These are phyloP conservation scores for Candolleomyces efflorescens DNA, from an alignment of 768 basidiomycete species.

Conservation along the genomic window DNA sequence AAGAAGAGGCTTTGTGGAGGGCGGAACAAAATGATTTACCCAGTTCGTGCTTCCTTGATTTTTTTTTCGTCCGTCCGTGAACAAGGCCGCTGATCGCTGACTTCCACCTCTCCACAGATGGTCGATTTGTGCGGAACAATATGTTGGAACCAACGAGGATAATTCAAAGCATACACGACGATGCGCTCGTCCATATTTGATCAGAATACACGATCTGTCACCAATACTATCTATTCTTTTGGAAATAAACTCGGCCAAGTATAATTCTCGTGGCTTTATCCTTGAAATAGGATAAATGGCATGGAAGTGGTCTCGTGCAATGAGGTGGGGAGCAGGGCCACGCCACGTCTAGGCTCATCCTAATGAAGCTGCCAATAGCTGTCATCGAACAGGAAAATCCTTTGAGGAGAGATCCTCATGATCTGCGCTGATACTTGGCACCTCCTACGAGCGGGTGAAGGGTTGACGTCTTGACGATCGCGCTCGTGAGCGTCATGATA, in stretches of 20 bases:
- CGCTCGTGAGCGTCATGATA: too few relatives aligned
- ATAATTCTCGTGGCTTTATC: too few relatives aligned
- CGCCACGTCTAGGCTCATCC: background rate
- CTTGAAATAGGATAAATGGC: too few relatives aligned
- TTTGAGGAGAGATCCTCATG: background rate
- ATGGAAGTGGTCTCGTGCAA: background rate
- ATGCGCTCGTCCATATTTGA: background rate
- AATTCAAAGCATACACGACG: slow-evolving; percentile 28
- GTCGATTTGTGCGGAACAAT: slow-evolving; percentile 39
- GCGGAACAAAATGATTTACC: slow-evolving; percentile 77
- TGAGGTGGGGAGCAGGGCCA: background rate
- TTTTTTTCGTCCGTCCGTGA: background rate
- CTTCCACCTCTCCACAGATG: slow-evolving; percentile 30
- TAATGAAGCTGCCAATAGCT: background rate
- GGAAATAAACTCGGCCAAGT: background rate
- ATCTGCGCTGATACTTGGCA: background rate
- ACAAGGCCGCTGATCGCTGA: background rate
- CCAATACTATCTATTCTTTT: background rate
- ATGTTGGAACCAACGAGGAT: slow-evolving; percentile 41
- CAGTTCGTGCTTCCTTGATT: slow-evolving; percentile 38
- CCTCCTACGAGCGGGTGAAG: too few relatives aligned
- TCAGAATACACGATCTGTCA: background rate
- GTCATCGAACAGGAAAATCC: background rate
- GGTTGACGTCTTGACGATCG: too few relatives aligned
- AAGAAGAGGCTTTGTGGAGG: slow-evolving; percentile 62